phyloP scores from a whole-genome alignment of 805 yeast genomes.

The Lachancea sp. region DNA sequence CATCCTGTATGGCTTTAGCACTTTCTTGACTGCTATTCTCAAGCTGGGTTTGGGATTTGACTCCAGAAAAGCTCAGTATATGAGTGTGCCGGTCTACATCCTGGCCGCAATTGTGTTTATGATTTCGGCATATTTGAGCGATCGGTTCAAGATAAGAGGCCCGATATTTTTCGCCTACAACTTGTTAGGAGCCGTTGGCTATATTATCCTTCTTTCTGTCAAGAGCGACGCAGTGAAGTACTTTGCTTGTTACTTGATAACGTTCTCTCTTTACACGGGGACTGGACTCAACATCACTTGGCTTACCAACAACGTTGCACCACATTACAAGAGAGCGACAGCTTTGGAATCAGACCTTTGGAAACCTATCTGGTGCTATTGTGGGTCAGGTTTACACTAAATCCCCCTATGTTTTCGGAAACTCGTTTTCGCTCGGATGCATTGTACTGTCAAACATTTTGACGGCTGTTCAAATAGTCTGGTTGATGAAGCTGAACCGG shows the following conservation, averaged over 20 bases:
- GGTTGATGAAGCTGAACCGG: constrained; percentile 14
- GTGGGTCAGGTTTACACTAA: constrained; percentile 39
- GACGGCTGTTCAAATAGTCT: constrained; percentile 14
- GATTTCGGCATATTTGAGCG: constrained; percentile 26
- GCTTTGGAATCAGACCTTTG: constrained; percentile 41
- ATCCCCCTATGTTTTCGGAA: constrained; percentile 37
- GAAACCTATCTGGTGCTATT: constrained; percentile 41
- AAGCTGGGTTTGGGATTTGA: constrained; percentile 19
- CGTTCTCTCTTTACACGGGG: constrained; percentile 33
- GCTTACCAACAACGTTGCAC: constrained; percentile 39
- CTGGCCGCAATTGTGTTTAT: constrained; percentile 30
- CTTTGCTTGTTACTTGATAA: constrained; percentile 35
- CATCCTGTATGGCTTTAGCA: constrained; percentile 39
- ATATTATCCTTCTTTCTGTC: constrained; percentile 28
- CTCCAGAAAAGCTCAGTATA: constrained; percentile 34
- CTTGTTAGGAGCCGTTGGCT: constrained; percentile 30
- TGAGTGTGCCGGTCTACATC: constrained; percentile 37
- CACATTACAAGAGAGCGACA: constrained; percentile 38
- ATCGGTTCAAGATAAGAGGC: constrained; percentile 27
- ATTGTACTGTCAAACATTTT: constrained; percentile 21
- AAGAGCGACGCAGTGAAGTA: constrained; percentile 31
- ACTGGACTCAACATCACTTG: constrained; percentile 39
- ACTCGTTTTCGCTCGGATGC: constrained; percentile 37
- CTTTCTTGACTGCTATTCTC: constrained; percentile 38
- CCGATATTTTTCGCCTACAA: constrained; percentile 29